Evolutionary conservation across 2,329 filamentous ascomycete genomes (phyloP).

Genomic region (Penicillium sp.): DNA sequence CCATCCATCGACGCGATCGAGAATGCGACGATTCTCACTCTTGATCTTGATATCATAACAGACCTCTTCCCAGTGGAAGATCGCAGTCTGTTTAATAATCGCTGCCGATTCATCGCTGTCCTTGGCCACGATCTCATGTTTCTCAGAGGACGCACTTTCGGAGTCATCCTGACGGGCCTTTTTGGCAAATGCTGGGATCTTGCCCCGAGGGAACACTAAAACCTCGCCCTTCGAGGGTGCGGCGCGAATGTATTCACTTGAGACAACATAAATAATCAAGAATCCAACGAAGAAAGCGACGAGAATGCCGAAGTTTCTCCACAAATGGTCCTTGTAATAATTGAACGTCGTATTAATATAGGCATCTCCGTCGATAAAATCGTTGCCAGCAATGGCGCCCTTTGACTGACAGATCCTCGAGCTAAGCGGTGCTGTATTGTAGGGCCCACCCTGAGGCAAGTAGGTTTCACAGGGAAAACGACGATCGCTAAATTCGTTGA

Average conservation of each 20-base stretch:
- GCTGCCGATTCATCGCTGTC: slow-evolving; percentile 70
- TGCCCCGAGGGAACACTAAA: slow-evolving; percentile 71
- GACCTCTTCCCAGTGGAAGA: slow-evolving; percentile 84
- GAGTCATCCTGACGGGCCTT: slow-evolving; percentile 29
- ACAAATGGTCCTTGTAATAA: slow-evolving; percentile 64
- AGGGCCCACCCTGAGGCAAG: slow-evolving; percentile 49
- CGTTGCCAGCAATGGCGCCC: slow-evolving; percentile 60
- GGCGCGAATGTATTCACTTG: slow-evolving; percentile 63
- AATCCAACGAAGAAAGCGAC: slow-evolving; percentile 65
- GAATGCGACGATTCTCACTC: slow-evolving; percentile 69
- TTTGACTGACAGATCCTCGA: slow-evolving; percentile 62
- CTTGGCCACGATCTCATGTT: slow-evolving; percentile 65
- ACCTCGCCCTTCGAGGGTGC: slow-evolving; percentile 76
- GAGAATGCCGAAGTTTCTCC: slow-evolving; percentile 71
- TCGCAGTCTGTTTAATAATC: slow-evolving; percentile 65
- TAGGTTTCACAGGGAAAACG: slow-evolving; percentile 58
- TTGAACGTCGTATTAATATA: slow-evolving; percentile 60
- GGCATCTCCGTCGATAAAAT: slow-evolving; percentile 60
- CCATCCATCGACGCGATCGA: slow-evolving; percentile 87
- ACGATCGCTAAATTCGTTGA: slow-evolving; percentile 77
- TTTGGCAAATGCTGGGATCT: slow-evolving; percentile 56
- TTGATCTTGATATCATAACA: slow-evolving; percentile 84
- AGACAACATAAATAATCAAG: slow-evolving; percentile 62
- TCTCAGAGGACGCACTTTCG: slow-evolving; percentile 29
- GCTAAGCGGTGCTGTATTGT: slow-evolving; percentile 39